A percentile compares a stretch with the other conserved stretches of the same genome.
These are phyloP conservation scores for Tuber microsphaerosporum DNA, from an alignment of 495 filamentous ascomycete genomes.

Conservation along the genomic window DNA sequence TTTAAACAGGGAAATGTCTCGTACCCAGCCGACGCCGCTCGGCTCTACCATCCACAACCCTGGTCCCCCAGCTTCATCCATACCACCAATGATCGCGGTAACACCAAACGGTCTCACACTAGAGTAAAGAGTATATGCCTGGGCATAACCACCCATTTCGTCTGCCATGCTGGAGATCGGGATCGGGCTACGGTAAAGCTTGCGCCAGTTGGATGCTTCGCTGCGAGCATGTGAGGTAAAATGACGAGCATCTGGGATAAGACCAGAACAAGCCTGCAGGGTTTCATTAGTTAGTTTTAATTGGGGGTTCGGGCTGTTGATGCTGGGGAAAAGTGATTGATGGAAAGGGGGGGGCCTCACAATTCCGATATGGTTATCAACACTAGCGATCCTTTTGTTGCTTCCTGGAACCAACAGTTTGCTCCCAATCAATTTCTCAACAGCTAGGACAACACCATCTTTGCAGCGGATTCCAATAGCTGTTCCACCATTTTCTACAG, in stretches of 20 bases:
- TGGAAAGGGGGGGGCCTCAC: constrained; percentile 50
- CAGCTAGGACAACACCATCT: constrained; percentile 90
- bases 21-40: constrained; percentile 87
- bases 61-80: constrained; percentile 86
- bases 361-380: constrained; percentile 88
- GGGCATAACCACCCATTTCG: constrained; percentile 88
- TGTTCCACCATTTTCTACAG: constrained; percentile 96
- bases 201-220: constrained; percentile 82
- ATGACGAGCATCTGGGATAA: constrained; percentile 89
- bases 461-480: constrained; percentile 94
- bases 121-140: constrained; percentile 94
- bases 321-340: constrained; percentile 7
- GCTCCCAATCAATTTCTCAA: constrained; percentile 92
- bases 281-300: constrained; percentile 16
- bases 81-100: constrained; percentile 87
- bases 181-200: constrained; percentile 84
- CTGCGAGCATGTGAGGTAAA: constrained; percentile 90
- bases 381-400: constrained; percentile 91
- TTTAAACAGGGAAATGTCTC: constrained; percentile 15
- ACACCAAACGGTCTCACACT: constrained; percentile 94
- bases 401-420: constrained; percentile 87
- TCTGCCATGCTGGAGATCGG: constrained; percentile 75
- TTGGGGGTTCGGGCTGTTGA: background rate
- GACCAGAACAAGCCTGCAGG: constrained; percentile 78
- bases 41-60: constrained; percentile 98